phyloP scores from a whole-genome alignment of 2,329 filamentous ascomycete species.

The Botrytis hyacinthi region DNA sequence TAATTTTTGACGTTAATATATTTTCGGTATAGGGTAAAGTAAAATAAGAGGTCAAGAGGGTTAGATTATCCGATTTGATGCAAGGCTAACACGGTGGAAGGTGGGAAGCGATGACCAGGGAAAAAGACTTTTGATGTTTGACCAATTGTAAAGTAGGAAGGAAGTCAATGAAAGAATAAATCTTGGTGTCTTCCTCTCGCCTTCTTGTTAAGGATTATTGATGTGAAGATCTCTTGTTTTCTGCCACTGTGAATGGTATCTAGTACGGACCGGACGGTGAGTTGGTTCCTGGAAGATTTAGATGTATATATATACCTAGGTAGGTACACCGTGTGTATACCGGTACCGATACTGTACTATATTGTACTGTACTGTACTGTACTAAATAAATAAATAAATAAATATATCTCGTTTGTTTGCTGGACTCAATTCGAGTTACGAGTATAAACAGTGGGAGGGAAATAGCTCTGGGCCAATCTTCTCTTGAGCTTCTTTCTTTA shows the following conservation, averaged over 20 bases:
- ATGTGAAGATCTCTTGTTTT: background rate
- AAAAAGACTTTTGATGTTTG: background rate
- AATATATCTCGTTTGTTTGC: background rate
- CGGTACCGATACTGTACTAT: background rate
- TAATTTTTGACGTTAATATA: slow-evolving; percentile 15
- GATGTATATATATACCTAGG: background rate
- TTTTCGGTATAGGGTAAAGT: slow-evolving; percentile 3
- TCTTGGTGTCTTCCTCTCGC: background rate
- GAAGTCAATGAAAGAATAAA: background rate
- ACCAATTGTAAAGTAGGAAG: background rate
- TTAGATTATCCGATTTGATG: slow-evolving; percentile 24
- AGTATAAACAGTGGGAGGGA: background rate
- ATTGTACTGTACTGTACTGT: too few relatives aligned
- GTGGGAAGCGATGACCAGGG: background rate
- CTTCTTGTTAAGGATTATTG: background rate
- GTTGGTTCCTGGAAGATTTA: background rate
- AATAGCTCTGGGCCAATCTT: background rate
- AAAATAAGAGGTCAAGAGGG: background rate
- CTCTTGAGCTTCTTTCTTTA: background rate
- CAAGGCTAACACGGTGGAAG: slow-evolving; percentile 25
- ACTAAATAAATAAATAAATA: too few relatives aligned
- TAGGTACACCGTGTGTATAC: background rate
- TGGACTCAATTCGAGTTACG: background rate
- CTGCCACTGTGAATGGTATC: background rate
- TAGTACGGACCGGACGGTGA: background rate